These are phyloP conservation scores for Cochlearia excelsa DNA, from an alignment of 345 rosid genomes.

Conservation along the genomic window DNA sequence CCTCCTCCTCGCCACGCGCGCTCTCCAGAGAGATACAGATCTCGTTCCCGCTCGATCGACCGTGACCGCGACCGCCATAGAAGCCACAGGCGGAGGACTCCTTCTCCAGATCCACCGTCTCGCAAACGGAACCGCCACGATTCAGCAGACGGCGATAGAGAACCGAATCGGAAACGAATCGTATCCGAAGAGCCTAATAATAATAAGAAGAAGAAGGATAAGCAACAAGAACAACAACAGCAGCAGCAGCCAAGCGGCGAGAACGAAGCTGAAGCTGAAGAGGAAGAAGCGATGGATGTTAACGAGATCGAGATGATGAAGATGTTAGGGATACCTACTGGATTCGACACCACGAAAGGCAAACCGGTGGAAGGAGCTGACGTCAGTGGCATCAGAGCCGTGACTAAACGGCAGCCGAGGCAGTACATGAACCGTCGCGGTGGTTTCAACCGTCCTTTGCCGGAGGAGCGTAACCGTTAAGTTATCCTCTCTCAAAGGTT, in stretches of 20 bases:
- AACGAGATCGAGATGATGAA: conserved; percentile 89
- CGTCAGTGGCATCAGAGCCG: conserved; percentile 73
- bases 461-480: conserved; percentile 72
- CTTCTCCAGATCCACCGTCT: conserved; percentile 56
- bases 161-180: conserved; percentile 45
- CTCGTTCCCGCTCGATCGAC: conserved; percentile 45
- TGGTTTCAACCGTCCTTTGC: conserved; percentile 89
- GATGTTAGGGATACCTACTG: conserved; percentile 84
- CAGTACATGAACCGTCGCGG: conserved; percentile 97
- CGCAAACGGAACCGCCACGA: conserved; percentile 39
- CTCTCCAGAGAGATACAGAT: conserved; percentile 49
- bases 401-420: conserved; percentile 80
- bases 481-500: conserved; percentile 34
- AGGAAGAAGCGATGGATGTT: conserved; percentile 39
- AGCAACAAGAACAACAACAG: too few relatives aligned
- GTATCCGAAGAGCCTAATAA: conserved; percentile 53
- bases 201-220: conserved; percentile 22
- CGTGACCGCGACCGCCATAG: conserved; percentile 53
- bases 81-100: conserved; percentile 53
- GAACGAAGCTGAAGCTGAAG: conserved; percentile 31
- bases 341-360: conserved; percentile 92
- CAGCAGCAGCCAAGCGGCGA: background rate
- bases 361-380: conserved; percentile 84
- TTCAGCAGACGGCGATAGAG: conserved; percentile 47
- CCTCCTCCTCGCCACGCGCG: conserved; percentile 47